Evolutionary conservation across 2,329 filamentous ascomycete genomes (phyloP).

Genomic region (Torrubiella hemipterigena): DNA sequence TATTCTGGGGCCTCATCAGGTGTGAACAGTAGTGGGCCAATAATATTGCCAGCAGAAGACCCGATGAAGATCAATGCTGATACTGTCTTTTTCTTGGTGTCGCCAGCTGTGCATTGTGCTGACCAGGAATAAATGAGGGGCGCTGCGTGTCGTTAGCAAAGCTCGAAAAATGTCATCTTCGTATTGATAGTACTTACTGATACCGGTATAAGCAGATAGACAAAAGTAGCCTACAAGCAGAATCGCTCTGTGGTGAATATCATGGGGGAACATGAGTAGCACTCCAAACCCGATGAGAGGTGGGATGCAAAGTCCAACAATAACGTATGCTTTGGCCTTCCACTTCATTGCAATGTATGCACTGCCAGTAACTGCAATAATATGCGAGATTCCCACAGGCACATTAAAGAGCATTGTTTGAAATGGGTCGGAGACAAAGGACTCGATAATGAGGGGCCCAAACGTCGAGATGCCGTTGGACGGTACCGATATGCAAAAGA

Average conservation of each 20-base stretch:
- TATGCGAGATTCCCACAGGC: constrained; percentile 46
- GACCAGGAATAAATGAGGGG: constrained; percentile 51
- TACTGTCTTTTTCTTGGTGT: constrained; percentile 57
- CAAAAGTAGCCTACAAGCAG: constrained; percentile 46
- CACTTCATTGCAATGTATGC: constrained; percentile 41
- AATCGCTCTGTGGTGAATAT: constrained; percentile 29
- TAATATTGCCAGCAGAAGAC: constrained; percentile 52
- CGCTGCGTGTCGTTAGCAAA: constrained; percentile 25
- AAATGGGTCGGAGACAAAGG: constrained; percentile 45
- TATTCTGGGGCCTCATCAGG: constrained; percentile 29
- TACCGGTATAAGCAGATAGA: constrained; percentile 42
- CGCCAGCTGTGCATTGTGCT: constrained; percentile 51
- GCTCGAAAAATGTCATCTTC: constrained; percentile 36
- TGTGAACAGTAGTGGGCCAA: constrained; percentile 54
- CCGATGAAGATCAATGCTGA: constrained; percentile 55
- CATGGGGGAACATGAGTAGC: constrained; percentile 36
- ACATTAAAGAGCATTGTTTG: constrained; percentile 49
- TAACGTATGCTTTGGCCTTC: constrained; percentile 44
- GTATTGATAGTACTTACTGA: constrained; percentile 15
- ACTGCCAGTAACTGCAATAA: constrained; percentile 44
- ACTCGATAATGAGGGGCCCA: constrained; percentile 46
- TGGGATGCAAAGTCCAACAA: constrained; percentile 41
- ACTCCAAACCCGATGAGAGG: constrained; percentile 45
- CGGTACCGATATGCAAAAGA: constrained; percentile 43
- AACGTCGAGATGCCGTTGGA: constrained; percentile 47